Base-by-base conservation (phyloP, 2,329 filamentous ascomycete genomes). In the Mycosphaerella sp. region DNA sequence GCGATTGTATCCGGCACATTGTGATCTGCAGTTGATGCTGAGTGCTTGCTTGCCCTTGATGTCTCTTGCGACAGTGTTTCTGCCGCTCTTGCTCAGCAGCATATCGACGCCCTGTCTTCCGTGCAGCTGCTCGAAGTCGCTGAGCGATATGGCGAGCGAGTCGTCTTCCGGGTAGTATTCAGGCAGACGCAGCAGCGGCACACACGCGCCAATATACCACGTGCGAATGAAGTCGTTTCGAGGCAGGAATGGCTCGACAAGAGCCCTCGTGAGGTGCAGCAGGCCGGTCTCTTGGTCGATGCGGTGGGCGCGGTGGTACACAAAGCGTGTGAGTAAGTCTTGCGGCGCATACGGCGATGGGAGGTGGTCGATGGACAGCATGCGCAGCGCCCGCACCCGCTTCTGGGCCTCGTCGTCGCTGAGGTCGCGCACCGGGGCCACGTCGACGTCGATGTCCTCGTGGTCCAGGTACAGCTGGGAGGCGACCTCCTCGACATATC, bases 201-300 rank as follows among this genome's bases (percentile, higher is more conserved):
- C 72, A 12, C 88, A 75, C 2, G 79, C 80, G 0, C 85, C 85
- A 17, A 87, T 78, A 65, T 83, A 79, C 86, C 87, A 89, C 0
- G 76, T 80, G 47, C 81, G 78, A 38, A 91, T 73, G 53, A 76
- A 80, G 7, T 80, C 75, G 38, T 80, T 79, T 54, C 80, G 76
- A 46, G 80, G 73, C 12, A 89, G 73, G 66, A 90, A 91, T 0
- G 87, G 86, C 21, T 77, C 73, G 14, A 90, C 73, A 31, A 92
- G 74, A n/a, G 78, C 75, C 0, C 84, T 83, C 1, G 90, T 68
- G 59, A 86, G 78, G n/a, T 78, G 75, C 17, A 91, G 74, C 56
- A 89, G 72, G n/a, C 87, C 87, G 1, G 86, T 84, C 67, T 87
- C 80, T 49, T 81, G 73, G 65, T 91, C 86, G 58, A 92, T 83